These are phyloP conservation scores for Betula pendula DNA, from an alignment of 306 rosid species.

Conservation along the genomic window DNA sequence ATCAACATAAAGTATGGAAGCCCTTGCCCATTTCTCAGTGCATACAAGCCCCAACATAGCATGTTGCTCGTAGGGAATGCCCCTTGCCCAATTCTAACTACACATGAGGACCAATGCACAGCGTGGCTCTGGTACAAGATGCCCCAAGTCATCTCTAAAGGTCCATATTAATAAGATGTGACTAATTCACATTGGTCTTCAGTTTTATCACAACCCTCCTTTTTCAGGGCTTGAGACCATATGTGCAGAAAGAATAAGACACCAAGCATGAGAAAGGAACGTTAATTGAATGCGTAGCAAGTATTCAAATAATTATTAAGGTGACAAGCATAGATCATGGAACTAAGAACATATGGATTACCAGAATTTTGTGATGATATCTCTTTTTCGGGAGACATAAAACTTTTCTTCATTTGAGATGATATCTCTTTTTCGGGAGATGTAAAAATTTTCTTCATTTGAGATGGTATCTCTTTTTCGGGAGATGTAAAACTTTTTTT, in stretches of 20 bases:
- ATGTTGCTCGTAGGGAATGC: neutral
- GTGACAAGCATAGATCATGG: neutral
- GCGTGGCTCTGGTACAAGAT: neutral
- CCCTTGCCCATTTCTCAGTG: neutral
- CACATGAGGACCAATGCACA: neutral
- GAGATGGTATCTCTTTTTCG: conserved; percentile 8
- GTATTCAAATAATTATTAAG: neutral
- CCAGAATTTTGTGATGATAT: conserved; percentile 28
- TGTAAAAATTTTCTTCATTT: too few relatives aligned
- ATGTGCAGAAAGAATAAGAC: neutral
- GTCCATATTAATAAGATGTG: neutral
- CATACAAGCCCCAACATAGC: neutral
- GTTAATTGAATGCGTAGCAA: neutral
- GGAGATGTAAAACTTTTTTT: neutral
- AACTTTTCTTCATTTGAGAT: too few relatives aligned
- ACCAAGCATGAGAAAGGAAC: neutral
- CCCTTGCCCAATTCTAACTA: neutral
- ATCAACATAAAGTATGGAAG: neutral
- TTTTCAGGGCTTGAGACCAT: neutral
- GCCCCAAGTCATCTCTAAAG: neutral
- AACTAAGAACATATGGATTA: conserved; percentile 18
- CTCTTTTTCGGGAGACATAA: too few relatives aligned
- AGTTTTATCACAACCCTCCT: neutral
- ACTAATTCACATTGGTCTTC: neutral
- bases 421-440: too few relatives aligned